phyloP scores from a whole-genome alignment of 345 rosid genomes.

The Ceriops zippeliana region DNA sequence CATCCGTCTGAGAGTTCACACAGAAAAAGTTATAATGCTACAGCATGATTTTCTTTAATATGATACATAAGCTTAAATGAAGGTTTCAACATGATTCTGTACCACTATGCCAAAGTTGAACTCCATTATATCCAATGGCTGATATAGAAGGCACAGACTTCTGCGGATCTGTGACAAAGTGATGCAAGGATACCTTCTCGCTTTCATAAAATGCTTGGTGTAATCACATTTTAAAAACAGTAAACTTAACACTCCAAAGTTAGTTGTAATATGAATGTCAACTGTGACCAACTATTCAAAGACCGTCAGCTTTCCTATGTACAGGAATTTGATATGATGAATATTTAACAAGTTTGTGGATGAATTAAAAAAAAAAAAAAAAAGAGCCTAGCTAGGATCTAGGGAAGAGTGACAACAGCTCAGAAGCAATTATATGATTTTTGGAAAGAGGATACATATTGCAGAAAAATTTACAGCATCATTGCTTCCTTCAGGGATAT shows the following conservation, averaged over 20 bases:
- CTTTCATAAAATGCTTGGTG: not conserved
- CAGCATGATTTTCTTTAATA: not conserved
- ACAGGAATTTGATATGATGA: not conserved
- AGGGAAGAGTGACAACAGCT: not conserved
- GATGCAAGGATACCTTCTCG: slow-evolving; percentile 55
- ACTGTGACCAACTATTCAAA: not conserved
- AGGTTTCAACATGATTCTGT: slow-evolving; percentile 8
- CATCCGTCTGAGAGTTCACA: slow-evolving; percentile 55
- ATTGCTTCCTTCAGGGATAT: slow-evolving; percentile 49
- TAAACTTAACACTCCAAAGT: not conserved
- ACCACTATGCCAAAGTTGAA: slow-evolving; percentile 83
- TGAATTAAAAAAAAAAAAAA: not conserved
- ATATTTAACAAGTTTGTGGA: not conserved
- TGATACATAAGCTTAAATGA: slow-evolving; percentile 5
- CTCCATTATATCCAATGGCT: slow-evolving; percentile 80
- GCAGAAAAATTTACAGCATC: slow-evolving; percentile 67
- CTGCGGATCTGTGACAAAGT: slow-evolving; percentile 55
- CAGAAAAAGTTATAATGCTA: slow-evolving; percentile 9
- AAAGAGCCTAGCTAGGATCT: not conserved
- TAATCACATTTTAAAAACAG: not conserved
- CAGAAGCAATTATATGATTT: not conserved
- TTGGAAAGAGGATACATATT: slow-evolving; percentile 72
- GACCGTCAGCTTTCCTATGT: not conserved
- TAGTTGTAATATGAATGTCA: not conserved
- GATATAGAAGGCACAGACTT: slow-evolving; percentile 68